Percentiles rank a stretch among this genome's conserved stretches.
Evolutionary conservation across 257 asterid species (phyloP).

Genomic region (Penstemon eatonii): DNA sequence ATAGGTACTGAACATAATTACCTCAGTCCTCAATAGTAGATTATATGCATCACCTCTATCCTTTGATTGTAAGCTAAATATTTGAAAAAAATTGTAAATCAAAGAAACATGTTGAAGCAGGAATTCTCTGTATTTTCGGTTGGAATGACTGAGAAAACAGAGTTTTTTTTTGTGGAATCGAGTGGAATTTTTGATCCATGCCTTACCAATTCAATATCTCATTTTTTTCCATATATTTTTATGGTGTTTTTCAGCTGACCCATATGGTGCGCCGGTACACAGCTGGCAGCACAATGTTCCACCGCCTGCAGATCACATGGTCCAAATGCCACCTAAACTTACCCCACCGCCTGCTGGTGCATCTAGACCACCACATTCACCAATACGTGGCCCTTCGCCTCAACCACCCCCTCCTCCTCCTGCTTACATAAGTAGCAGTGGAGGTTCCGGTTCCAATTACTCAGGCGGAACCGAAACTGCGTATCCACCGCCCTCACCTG

Average conservation of each 20-base stretch:
- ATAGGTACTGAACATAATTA: too few relatives aligned
- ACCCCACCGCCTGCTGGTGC: conserved; percentile 56
- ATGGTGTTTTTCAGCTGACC: conserved; percentile 44
- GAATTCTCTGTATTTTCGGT: too few relatives aligned
- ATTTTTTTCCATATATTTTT: neutral
- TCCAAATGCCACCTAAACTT: conserved; percentile 53
- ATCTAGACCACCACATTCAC: conserved; percentile 60
- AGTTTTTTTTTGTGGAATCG: too few relatives aligned
- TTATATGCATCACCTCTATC: neutral
- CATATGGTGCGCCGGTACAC: conserved; percentile 53
- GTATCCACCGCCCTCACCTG: conserved; percentile 66
- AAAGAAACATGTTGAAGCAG: too few relatives aligned
- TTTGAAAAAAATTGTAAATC: too few relatives aligned
- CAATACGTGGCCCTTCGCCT: conserved; percentile 37
- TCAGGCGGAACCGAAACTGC: conserved; percentile 64
- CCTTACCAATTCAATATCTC: neutral
- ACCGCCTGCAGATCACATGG: conserved; percentile 46
- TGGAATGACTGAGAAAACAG: too few relatives aligned
- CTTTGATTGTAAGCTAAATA: too few relatives aligned
- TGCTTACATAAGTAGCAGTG: conserved; percentile 61
- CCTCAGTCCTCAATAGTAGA: neutral
- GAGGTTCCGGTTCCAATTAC: conserved; percentile 71
- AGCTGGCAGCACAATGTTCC: conserved; percentile 70
- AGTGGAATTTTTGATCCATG: too few relatives aligned
- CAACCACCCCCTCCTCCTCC: conserved; percentile 53